phyloP scores from a whole-genome alignment of 2,329 filamentous ascomycete species.

The Talaromyces pinophilus region DNA sequence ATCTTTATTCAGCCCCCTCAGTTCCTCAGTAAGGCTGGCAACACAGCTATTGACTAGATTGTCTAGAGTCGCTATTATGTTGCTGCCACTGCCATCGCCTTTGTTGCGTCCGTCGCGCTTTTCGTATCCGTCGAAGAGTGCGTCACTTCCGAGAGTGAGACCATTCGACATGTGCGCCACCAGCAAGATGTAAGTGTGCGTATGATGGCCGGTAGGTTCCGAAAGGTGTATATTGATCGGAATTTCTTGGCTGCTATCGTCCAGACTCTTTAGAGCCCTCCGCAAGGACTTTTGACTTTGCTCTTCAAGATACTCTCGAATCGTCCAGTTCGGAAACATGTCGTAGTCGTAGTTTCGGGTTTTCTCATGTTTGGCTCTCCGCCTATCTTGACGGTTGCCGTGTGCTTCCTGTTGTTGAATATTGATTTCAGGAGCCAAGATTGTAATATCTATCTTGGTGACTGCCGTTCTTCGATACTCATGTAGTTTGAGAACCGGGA shows the following conservation, averaged over 20 bases:
- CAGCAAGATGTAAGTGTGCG: slow-evolving; percentile 56
- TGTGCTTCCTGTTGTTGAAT: slow-evolving; percentile 17
- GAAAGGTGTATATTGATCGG: slow-evolving; percentile 37
- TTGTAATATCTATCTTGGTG: slow-evolving; percentile 41
- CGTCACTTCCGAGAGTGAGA: slow-evolving; percentile 55
- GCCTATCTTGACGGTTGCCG: slow-evolving; percentile 14
- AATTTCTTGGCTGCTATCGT: slow-evolving; percentile 19
- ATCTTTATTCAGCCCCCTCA: slow-evolving; percentile 31
- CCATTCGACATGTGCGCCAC: slow-evolving; percentile 54
- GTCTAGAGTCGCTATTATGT: slow-evolving; percentile 32
- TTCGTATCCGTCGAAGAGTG: slow-evolving; percentile 44
- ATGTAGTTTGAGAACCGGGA: slow-evolving; percentile 38
- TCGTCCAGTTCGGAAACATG: slow-evolving; percentile 18
- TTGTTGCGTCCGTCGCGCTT: slow-evolving; percentile 17
- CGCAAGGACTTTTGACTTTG: slow-evolving; percentile 26
- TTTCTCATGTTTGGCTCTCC: slow-evolving; percentile 10
- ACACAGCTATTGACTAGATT: slow-evolving; percentile 49
- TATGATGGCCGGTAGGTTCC: slow-evolving; percentile 47
- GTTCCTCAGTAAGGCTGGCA: slow-evolving; percentile 48
- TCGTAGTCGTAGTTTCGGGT: neutral
- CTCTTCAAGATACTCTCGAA: slow-evolving; percentile 33
- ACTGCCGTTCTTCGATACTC: slow-evolving; percentile 34
- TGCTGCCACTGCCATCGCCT: slow-evolving; percentile 22
- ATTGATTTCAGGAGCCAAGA: slow-evolving; percentile 39
- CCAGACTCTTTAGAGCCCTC: slow-evolving; percentile 24